Evolutionary conservation across 306 rosid species (phyloP), one percentile per base, ranked within the genome.

Genomic region (Acacia melanoxylon): DNA sequence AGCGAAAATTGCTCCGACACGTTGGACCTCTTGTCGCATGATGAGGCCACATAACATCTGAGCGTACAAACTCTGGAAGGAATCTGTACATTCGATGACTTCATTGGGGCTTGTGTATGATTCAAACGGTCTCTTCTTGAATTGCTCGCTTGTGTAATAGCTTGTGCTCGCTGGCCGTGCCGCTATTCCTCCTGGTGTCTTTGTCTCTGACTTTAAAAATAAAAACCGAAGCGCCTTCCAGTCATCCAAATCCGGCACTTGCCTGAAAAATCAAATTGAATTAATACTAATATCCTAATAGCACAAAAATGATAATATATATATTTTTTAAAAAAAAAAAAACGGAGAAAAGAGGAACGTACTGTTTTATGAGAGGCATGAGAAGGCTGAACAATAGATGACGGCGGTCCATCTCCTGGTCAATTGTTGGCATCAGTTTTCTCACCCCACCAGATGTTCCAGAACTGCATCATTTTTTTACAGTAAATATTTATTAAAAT

Each of bases 391-490:
- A 94, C 25, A 94, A 81, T 20, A 72, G 68, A 6, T 85, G 89
- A 54, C 98, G 97, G 31, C 98, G 97, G 44, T 90, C 88, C 89
- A 87, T 27, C 56, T 94, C 98, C 59, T 90, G 90, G 37, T 44
- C 58, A 80, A 91, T 91, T 1, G 97, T 94, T 4, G 98, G 98
- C 97, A 91, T 94, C 86, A 94, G 49, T 82, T 94, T 94, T 61
- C 96, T 84, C 76, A 91, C 97, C 0, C 98, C 98, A 5, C 89
- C 96, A 1, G 98, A 94, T 46, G 98, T 94, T 68, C 98, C 98
- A 71, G 98, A 94, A 65, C 98, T 94, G 89, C 77, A 85, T 14
- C 0, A 52, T 56, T 19, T 49, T 73, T 6, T 7, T 7, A 31
- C 4, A 20, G 8, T 24, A 70, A 16, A 70, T 16, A 70, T 16